Conservation (phyloP, 1,284 basidiomycete species). For the Moesziomyces parantarcticus region DNA sequence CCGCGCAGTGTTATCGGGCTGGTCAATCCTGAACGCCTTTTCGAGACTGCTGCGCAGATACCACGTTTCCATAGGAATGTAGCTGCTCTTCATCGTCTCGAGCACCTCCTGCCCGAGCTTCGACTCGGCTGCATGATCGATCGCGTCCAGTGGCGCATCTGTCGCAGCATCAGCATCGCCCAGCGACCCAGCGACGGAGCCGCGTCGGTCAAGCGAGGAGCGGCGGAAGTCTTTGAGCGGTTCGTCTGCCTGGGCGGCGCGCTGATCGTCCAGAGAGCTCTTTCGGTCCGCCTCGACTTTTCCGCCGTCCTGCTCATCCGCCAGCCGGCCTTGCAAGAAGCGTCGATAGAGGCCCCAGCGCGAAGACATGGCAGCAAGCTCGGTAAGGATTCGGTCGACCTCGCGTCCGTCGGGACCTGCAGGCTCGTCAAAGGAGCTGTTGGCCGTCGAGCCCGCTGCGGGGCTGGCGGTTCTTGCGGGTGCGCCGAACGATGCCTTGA, state of each 20-base stretch:
- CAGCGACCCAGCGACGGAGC: constrained; percentile 10
- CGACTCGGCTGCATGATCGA: constrained; percentile 71
- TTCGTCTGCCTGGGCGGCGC: constrained; percentile 34
- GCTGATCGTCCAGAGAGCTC: constrained; percentile 22
- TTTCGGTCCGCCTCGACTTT: constrained; percentile 1
- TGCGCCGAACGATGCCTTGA: constrained; percentile 68
- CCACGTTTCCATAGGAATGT: constrained; percentile 90
- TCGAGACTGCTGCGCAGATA: constrained; percentile 87
- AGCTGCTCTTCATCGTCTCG: constrained; percentile 75
- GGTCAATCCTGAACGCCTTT: constrained; percentile 70
- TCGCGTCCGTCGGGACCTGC: constrained; percentile 83
- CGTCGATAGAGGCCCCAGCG: constrained; percentile 91
- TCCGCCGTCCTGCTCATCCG: constrained; percentile 69
- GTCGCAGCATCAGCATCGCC: constrained; percentile 3
- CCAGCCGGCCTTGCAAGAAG: constrained; percentile 80
- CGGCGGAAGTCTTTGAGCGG: constrained; percentile 45
- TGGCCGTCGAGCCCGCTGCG: constrained; percentile 69
- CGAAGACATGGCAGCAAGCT: constrained; percentile 86
- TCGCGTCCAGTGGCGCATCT: not conserved
- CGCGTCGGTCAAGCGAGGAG: constrained; percentile 42
- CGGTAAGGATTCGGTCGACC: constrained; percentile 86
- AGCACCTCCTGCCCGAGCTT: constrained; percentile 75
- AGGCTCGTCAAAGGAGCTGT: constrained; percentile 71
- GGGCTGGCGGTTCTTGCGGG: constrained; percentile 66
- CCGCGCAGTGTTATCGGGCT: constrained; percentile 46